phyloP scores from a whole-genome alignment of 2,329 filamentous ascomycete genomes.

The Diaporthe vexans region DNA sequence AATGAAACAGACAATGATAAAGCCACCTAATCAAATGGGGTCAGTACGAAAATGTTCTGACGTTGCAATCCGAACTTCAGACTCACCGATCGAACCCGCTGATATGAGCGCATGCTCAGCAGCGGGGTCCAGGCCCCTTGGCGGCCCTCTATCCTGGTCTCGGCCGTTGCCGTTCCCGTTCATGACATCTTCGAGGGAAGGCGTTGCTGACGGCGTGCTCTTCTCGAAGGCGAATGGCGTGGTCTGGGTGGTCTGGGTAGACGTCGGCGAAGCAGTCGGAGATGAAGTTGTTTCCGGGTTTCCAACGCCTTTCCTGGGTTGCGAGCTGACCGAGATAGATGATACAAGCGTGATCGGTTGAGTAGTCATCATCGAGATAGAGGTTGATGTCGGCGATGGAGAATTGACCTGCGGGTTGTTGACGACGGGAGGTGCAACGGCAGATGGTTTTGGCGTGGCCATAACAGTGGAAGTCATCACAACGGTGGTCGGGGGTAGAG shows the following conservation, averaged over 20 bases:
- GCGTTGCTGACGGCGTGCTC: constrained; percentile 28
- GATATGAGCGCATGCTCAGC: constrained; percentile 51
- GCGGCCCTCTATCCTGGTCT: constrained; percentile 8
- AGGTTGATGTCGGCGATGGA: constrained; percentile 34
- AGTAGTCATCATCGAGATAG: constrained; percentile 41
- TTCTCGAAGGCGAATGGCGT: constrained; percentile 36
- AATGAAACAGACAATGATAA: constrained; percentile 60
- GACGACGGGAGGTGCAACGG: not conserved
- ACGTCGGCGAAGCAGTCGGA: constrained; percentile 14
- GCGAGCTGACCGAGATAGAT: constrained; percentile 19
- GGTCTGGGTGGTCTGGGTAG: constrained; percentile 1
- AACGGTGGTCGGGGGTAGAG: constrained; percentile 38
- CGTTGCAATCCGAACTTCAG: too few relatives aligned
- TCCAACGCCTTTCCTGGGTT: constrained; percentile 33
- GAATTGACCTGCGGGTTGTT: constrained; percentile 22
- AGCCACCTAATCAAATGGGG: constrained; percentile 52
- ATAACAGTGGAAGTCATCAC: constrained; percentile 41
- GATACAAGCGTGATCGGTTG: not conserved
- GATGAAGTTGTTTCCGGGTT: constrained; percentile 26
- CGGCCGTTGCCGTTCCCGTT: constrained; percentile 26
- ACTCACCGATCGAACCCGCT: constrained; percentile 53
- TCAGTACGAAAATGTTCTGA: not conserved
- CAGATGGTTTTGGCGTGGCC: constrained; percentile 31
- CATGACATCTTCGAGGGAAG: constrained; percentile 36
- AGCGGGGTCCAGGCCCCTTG: constrained; percentile 44